A percentile compares a stretch with the other conserved stretches of the same genome.
Conservation (phyloP, 2,329 filamentous ascomycete genomes). For the Claviceps quebecensis region DNA sequence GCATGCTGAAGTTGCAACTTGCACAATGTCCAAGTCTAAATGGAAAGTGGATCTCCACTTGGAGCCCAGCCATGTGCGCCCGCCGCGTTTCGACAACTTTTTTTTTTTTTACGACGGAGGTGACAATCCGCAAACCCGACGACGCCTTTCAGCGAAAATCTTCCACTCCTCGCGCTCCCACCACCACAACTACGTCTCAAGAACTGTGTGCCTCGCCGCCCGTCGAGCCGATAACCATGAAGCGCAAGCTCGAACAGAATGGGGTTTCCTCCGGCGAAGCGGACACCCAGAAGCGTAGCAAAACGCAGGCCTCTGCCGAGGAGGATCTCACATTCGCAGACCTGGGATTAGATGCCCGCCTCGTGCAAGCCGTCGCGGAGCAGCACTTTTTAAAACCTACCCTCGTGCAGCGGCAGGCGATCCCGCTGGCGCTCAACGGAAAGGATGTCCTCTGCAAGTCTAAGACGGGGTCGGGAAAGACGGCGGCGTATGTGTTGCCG, state of each 20-base stretch:
- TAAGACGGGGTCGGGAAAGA: slow-evolving; percentile 94
- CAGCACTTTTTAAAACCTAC: slow-evolving; percentile 79
- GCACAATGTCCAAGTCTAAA: too few relatives aligned
- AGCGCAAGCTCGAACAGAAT: slow-evolving; percentile 46
- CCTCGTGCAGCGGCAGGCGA: slow-evolving; percentile 73
- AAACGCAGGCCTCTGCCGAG: slow-evolving; percentile 19
- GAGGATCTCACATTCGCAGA: slow-evolving; percentile 50
- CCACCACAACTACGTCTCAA: not conserved
- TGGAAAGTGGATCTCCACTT: too few relatives aligned
- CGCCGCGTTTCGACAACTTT: too few relatives aligned
- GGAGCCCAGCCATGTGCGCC: too few relatives aligned
- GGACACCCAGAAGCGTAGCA: slow-evolving; percentile 9
- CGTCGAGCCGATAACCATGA: slow-evolving; percentile 26
- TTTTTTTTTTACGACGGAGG: not conserved
- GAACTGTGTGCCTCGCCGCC: not conserved
- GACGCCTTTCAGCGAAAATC: not conserved
- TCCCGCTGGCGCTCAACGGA: slow-evolving; percentile 75
- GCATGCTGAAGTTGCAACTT: too few relatives aligned
- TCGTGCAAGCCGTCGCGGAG: slow-evolving; percentile 73
- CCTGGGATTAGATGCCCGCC: slow-evolving; percentile 67
- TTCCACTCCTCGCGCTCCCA: not conserved
- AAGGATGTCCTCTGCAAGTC: slow-evolving; percentile 84
- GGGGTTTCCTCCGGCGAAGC: slow-evolving; percentile 29
- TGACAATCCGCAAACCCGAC: too few relatives aligned
- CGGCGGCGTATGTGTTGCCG: slow-evolving; percentile 85